Percentiles rank a stretch among this genome's conserved stretches.
phyloP scores from a whole-genome alignment of 2,329 filamentous ascomycete species.

The Coleophoma crateriformis region DNA sequence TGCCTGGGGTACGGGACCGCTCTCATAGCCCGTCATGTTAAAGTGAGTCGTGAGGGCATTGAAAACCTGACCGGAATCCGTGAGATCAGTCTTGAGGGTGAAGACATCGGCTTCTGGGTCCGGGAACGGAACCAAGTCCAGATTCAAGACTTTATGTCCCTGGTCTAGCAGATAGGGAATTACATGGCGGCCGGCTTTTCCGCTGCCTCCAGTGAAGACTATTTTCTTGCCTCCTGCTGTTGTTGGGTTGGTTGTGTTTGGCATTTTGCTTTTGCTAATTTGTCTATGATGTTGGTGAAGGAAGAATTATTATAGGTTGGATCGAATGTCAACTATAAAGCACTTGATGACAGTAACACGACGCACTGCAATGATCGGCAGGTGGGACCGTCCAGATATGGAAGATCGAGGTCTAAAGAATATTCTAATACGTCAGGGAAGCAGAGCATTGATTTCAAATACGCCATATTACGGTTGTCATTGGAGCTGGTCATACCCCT shows the following conservation, averaged over 20 bases:
- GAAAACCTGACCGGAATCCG: conserved; percentile 31
- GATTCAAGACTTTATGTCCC: conserved; percentile 30
- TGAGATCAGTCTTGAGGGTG: conserved; percentile 30
- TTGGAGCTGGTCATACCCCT: too few relatives aligned
- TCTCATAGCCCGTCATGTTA: conserved; percentile 36
- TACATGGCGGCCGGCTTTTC: conserved; percentile 29
- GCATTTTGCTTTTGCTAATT: background rate
- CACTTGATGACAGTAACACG: too few relatives aligned
- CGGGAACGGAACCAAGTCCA: conserved; percentile 27
- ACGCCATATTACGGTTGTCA: too few relatives aligned
- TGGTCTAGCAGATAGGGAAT: conserved; percentile 26
- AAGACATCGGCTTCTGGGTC: conserved; percentile 21
- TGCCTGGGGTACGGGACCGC: conserved; percentile 31
- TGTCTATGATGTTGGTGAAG: too few relatives aligned
- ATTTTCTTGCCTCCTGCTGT: conserved; percentile 10
- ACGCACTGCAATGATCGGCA: too few relatives aligned
- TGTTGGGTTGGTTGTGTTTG: background rate
- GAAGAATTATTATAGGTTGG: too few relatives aligned
- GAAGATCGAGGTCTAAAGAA: too few relatives aligned
- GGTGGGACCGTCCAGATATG: too few relatives aligned
- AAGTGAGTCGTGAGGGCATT: conserved; percentile 42
- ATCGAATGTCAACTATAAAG: too few relatives aligned
- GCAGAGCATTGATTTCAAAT: too few relatives aligned
- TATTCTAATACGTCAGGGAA: too few relatives aligned
- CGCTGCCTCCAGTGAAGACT: conserved; percentile 30